Base-by-base conservation (phyloP, 768 basidiomycete species). In the Tricholoma sp. region DNA sequence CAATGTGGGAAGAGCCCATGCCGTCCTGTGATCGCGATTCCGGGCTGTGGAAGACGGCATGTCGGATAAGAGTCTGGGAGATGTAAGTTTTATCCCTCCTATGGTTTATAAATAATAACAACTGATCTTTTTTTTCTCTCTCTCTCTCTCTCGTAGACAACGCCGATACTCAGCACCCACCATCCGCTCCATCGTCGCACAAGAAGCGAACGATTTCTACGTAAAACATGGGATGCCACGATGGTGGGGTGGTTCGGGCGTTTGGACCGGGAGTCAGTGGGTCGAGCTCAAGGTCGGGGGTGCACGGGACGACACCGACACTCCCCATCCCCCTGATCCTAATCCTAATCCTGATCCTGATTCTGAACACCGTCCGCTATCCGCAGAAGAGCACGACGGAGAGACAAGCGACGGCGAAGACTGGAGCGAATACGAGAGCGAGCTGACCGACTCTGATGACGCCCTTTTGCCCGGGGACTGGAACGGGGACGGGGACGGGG, bases 381-480 rank as follows among this genome's bases (percentile, higher is more conserved):
- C 12, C 14, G 14, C 14, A 0, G 16, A 16, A 12, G 12, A 0
- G 3, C 31, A 37, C 35, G 12, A 37, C 2, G 14, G 1, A 14
- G 12, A 14, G 14, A 35, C 50, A 21, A 43, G 49, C 11, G 57
- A 58, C 32, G 56, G 52, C 12, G 66, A 64, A 29, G 67, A 64
- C 21, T 65, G 64, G 64, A 65, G 64, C 27, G 64, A 65, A 2
- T 65, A 63, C 41, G 64, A 65, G 59, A 63, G 62, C 39, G 64
- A 65, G 61, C 24, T 65, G 16, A 62, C 57, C 22, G 57, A 59
- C n/a, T 50, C 52, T 0, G 61, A 64, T 12, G 56, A 60, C 4
- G 50, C 57, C 0, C 46, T 46, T n/a, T n/a, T n/a, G n/a, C n/a
- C n/a, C n/a, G n/a, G n/a, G n/a, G n/a, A n/a, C n/a, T n/a, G n/a